These are phyloP conservation scores for Plasmodium inui DNA, from an alignment of 169 alveolate genomes.

Conservation along the genomic window DNA sequence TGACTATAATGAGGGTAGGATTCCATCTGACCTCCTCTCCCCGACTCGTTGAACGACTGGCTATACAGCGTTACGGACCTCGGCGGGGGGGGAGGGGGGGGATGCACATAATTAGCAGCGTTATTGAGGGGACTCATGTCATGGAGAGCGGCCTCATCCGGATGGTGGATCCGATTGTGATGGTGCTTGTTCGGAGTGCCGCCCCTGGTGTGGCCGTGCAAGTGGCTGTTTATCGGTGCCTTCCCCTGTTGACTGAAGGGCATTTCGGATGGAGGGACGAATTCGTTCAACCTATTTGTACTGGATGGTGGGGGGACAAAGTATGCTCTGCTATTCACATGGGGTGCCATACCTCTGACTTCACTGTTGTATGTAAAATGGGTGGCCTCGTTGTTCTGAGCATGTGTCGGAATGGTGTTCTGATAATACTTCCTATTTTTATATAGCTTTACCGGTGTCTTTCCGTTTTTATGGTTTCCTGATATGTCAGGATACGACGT, in stretches of 20 bases:
- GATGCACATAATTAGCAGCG: background rate
- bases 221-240: background rate
- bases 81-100: slow-evolving; percentile 52
- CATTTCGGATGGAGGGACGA: background rate
- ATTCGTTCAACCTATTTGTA: background rate
- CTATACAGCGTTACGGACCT: background rate
- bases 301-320: background rate
- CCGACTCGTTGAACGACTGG: background rate
- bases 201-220: background rate
- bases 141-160: background rate
- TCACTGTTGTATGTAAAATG: background rate
- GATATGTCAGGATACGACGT: background rate
- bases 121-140: background rate
- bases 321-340: background rate
- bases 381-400: background rate
- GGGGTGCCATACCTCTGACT: background rate
- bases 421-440: slow-evolving; percentile 49
- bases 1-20: background rate
- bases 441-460: slow-evolving; percentile 27
- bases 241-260: background rate
- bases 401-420: background rate
- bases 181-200: background rate
- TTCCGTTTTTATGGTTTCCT: background rate
- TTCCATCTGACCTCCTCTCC: background rate
- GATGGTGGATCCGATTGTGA: background rate